Evolutionary conservation across 2,329 filamentous ascomycete species (phyloP).

Genomic region (Volutella citrinella): DNA sequence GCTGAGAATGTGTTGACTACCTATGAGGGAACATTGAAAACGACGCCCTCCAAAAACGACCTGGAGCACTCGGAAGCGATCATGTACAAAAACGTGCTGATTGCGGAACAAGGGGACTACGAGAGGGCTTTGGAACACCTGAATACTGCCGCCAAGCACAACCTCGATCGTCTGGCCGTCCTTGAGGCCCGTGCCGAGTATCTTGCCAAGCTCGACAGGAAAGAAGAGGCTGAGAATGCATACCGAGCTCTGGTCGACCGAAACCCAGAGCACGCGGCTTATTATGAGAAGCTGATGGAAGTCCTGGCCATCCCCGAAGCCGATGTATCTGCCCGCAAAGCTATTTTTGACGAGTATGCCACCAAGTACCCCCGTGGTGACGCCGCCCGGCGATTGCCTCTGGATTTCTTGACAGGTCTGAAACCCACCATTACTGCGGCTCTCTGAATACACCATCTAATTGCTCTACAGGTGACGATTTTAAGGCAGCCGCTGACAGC

Average conservation of each 20-base stretch:
- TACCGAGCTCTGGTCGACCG: slow-evolving; percentile 80
- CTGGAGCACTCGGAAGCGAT: slow-evolving; percentile 91
- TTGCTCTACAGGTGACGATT: slow-evolving; percentile 68
- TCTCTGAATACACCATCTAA: too few species aligned
- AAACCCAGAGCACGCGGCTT: slow-evolving; percentile 82
- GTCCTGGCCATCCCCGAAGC: slow-evolving; percentile 59
- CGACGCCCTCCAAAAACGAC: slow-evolving; percentile 71
- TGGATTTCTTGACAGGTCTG: slow-evolving; percentile 84
- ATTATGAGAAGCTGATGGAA: slow-evolving; percentile 76
- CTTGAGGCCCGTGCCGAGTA: slow-evolving; percentile 87
- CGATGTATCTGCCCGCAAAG: slow-evolving; percentile 63
- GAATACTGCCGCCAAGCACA: slow-evolving; percentile 71
- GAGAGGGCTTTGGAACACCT: slow-evolving; percentile 84
- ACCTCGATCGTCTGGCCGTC: slow-evolving; percentile 78
- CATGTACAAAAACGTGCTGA: slow-evolving; percentile 93
- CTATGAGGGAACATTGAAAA: slow-evolving; percentile 91
- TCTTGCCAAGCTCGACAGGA: slow-evolving; percentile 71
- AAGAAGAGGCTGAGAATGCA: slow-evolving; percentile 76
- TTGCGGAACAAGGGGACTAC: slow-evolving; percentile 82
- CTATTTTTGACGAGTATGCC: slow-evolving; percentile 74
- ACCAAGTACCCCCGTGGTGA: slow-evolving; percentile 80
- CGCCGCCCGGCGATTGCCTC: slow-evolving; percentile 77
- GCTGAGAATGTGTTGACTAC: slow-evolving; percentile 89
- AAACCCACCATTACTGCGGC: too few species aligned
- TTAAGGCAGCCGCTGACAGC: slow-evolving; percentile 70